Conservation (phyloP, 257 asterid genomes). For the Striga asiatica region DNA sequence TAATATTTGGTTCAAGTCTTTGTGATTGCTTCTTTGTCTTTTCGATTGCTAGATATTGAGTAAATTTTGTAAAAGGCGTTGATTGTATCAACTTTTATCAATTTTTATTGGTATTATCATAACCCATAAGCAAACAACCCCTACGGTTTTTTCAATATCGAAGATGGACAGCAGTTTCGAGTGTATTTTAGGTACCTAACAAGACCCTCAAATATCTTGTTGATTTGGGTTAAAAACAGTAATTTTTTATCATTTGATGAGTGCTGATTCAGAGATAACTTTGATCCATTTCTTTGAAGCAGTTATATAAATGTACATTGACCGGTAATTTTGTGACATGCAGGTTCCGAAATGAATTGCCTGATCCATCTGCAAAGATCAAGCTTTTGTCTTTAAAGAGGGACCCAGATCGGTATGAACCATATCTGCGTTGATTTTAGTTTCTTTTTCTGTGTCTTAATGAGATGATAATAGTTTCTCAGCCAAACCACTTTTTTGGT, state of each 20-base stretch:
- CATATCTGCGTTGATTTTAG: background rate
- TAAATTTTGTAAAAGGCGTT: background rate
- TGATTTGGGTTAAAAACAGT: background rate
- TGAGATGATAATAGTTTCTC: background rate
- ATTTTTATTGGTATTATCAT: slow-evolving; percentile 11
- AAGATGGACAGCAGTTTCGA: slow-evolving; percentile 3
- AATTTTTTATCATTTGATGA: background rate
- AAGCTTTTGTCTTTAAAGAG: slow-evolving; percentile 68
- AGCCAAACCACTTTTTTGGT: background rate
- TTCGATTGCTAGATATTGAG: background rate
- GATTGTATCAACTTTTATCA: no score
- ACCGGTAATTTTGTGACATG: slow-evolving; percentile 22
- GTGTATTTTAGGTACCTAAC: slow-evolving; percentile 7
- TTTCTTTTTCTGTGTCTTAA: background rate
- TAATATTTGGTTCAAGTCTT: background rate
- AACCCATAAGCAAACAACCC: slow-evolving; percentile 13
- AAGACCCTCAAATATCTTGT: slow-evolving; percentile 5
- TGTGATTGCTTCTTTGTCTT: background rate
- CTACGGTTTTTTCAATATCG: background rate
- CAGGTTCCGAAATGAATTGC: slow-evolving; percentile 95
- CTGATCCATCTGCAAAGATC: slow-evolving; percentile 93
- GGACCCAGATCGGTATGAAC: slow-evolving; percentile 76
- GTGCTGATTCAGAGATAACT: background rate
- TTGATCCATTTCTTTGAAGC: background rate
- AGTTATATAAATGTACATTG: slow-evolving; percentile 4